Evolutionary conservation across 371 early-diverging fungal genomes (phyloP).

Genomic region (Haplosporangium sp.): DNA sequence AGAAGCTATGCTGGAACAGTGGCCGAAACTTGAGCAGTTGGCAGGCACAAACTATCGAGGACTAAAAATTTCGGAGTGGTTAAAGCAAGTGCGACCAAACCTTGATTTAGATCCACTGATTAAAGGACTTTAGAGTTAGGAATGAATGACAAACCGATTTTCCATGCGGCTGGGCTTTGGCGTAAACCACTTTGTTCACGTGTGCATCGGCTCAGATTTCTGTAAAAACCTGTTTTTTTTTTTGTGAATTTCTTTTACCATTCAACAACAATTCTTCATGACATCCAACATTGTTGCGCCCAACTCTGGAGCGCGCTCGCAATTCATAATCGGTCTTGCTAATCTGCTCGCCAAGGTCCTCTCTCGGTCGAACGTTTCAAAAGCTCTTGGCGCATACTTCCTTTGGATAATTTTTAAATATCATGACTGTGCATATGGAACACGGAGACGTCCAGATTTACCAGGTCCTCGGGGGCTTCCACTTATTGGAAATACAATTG

Average conservation of each 20-base stretch:
- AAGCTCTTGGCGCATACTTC: conserved; percentile 14
- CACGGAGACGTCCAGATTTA: conserved; percentile 24
- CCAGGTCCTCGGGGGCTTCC: conserved; percentile 26
- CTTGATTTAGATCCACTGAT: neutral
- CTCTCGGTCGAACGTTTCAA: conserved; percentile 8
- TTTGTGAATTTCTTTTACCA: neutral
- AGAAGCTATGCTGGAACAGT: conserved; percentile 7
- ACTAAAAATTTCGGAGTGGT: neutral
- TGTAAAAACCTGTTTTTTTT: neutral
- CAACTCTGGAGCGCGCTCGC: neutral
- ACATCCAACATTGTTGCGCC: neutral
- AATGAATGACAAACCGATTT: neutral
- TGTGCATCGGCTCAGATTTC: neutral
- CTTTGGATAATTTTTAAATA: conserved; percentile 41
- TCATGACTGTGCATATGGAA: conserved; percentile 28
- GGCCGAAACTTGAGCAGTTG: conserved; percentile 17
- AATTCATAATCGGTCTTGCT: neutral
- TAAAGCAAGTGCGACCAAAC: conserved; percentile 7
- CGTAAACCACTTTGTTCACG: neutral
- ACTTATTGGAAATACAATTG: conserved; percentile 27
- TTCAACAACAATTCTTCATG: neutral
- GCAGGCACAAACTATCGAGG: conserved; percentile 8
- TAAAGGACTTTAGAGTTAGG: neutral
- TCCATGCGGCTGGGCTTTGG: neutral
- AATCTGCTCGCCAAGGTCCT: neutral